Base-by-base conservation (phyloP, 345 rosid genomes). In the Arabis alpina region DNA sequence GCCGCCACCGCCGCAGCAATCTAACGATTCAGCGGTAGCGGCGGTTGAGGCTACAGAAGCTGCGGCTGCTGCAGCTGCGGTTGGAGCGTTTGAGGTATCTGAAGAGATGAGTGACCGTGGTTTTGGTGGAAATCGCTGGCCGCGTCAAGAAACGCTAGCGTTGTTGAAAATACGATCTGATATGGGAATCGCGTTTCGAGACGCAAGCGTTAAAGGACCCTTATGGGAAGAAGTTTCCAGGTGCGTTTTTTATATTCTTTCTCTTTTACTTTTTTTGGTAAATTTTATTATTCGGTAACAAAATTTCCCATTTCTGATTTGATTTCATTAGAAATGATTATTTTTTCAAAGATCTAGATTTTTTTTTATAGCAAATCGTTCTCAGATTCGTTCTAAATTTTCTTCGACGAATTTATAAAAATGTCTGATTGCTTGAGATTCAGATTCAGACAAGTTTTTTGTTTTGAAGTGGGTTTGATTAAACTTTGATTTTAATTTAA, bases 161-260 rank as follows among this genome's bases (percentile, higher is more conserved):
- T 77, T 93, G 66, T 56, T 93, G 77, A 80, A 80, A 82, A 84
- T 87, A 78, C 88, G 98, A 84, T 86, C 97, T 19, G 94, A 86
- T 8, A 93, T 90, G 93, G 97, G 90, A 72, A 66, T 72, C 56
- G 83, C 80, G 54, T 92, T 92, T 67, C 81, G 89, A 54, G 97
- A 90, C 76, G 76, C 80, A 15, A 79, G 70, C 61, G 78, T 80
- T 50, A 93, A 90, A 80, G 91, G 85, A 58, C 92, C 95, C 50
- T 81, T 90, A 10, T 90, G 98, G 98, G 97, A 93, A 54, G 87
- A 90, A 53, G 86, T 90, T 71, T 90, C 98, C 66, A 85, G 97
- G 97, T 93, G 64, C 82, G 65, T 53, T 71, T 64, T 32, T 24
- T 58, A 41, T 49, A 65, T 43, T 57, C 27, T 6, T 34, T 34